Conservation (phyloP, 2,329 filamentous ascomycete species). For the Penicillium occitanis region DNA sequence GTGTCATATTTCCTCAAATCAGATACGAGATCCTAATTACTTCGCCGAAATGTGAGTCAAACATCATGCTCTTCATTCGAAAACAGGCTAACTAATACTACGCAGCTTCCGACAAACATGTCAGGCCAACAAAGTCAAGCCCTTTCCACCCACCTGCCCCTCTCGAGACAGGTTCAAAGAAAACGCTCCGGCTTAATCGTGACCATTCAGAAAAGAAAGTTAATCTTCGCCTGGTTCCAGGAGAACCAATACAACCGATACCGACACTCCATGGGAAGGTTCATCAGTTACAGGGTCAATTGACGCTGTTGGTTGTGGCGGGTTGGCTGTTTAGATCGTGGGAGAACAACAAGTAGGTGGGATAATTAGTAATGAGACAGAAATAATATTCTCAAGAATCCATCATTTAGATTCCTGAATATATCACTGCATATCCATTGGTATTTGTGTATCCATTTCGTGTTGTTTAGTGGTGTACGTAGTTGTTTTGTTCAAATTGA, state of each 20-base stretch:
- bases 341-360: background rate
- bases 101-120: slow-evolving; percentile 47
- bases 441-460: background rate
- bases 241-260: slow-evolving; percentile 63
- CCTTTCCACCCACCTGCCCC: slow-evolving; percentile 79
- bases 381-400: background rate
- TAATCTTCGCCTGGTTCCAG: slow-evolving; percentile 69
- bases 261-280: slow-evolving; percentile 70
- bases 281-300: slow-evolving; percentile 59
- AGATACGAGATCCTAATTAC: background rate
- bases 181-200: slow-evolving; percentile 99
- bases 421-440: background rate
- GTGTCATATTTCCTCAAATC: background rate
- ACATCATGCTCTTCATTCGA: background rate
- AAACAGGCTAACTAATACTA: background rate
- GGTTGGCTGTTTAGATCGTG: slow-evolving; percentile 17
- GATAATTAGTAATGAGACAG: background rate
- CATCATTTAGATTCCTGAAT: background rate
- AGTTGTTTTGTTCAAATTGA: background rate
- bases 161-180: slow-evolving; percentile 78
- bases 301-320: slow-evolving; percentile 56
- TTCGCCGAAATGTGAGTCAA: background rate
- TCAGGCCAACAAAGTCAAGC: slow-evolving; percentile 95
- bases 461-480: background rate
- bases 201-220: slow-evolving; percentile 56